Percentiles rank a stretch among this genome's conserved stretches.
These are phyloP conservation scores for Plantago coronopus DNA, from an alignment of 305 asterid genomes.

Conservation along the genomic window DNA sequence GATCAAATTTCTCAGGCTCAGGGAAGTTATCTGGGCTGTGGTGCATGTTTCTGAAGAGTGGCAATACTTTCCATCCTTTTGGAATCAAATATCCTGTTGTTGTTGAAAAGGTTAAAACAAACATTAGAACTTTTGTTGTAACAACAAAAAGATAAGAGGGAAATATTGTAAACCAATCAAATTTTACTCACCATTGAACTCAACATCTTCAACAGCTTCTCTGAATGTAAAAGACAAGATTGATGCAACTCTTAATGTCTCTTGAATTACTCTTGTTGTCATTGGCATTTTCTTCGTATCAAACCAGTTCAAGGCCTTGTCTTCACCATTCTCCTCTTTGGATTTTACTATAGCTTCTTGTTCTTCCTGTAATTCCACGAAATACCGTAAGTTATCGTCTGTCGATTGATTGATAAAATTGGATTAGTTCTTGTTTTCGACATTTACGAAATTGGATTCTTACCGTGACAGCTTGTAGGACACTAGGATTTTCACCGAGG, in stretches of 20 bases:
- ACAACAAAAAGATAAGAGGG: not conserved
- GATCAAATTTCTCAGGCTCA: conserved; percentile 91
- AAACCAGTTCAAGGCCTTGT: conserved; percentile 48
- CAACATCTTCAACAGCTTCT: conserved; percentile 97
- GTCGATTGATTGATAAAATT: not conserved
- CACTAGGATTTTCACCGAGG: conserved; percentile 79
- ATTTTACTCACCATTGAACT: conserved; percentile 60
- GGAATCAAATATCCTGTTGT: conserved; percentile 74
- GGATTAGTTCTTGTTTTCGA: not conserved
- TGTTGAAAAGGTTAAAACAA: conserved; percentile 4
- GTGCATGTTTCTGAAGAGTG: conserved; percentile 85
- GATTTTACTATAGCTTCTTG: conserved; percentile 66
- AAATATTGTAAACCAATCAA: not conserved
- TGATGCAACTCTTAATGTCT: conserved; percentile 93
- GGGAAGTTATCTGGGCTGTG: conserved; percentile 85
- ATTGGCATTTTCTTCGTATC: conserved; percentile 85
- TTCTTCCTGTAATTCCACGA: conserved; percentile 54
- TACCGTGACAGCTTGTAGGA: conserved; percentile 85
- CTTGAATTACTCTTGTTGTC: conserved; percentile 78
- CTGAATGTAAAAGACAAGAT: conserved; percentile 86
- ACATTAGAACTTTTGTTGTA: not conserved
- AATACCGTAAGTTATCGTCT: not conserved
- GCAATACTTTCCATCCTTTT: conserved; percentile 92
- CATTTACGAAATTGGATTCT: conserved; percentile 21
- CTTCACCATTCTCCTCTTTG: conserved; percentile 54